These are phyloP conservation scores for Rhizopogon rudus DNA, from an alignment of 768 basidiomycete genomes.

Conservation along the genomic window DNA sequence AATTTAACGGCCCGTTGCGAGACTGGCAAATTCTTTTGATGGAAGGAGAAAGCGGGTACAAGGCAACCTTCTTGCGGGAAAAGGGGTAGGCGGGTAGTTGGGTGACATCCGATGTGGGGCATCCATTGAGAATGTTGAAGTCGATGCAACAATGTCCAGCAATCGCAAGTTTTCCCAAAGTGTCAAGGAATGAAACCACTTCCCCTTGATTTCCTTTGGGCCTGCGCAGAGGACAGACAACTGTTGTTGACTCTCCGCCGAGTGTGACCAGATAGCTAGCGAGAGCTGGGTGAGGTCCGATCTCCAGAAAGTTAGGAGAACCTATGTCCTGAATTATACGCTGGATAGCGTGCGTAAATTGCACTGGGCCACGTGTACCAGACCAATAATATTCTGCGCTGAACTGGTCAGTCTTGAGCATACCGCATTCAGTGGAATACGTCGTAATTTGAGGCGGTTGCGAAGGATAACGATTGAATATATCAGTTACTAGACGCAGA, in stretches of 20 bases:
- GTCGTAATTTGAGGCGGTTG: slow-evolving; percentile 22
- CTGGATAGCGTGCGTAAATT: slow-evolving; percentile 30
- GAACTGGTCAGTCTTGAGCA: slow-evolving; percentile 14
- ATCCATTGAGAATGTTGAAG: slow-evolving; percentile 26
- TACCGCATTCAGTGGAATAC: slow-evolving; percentile 35
- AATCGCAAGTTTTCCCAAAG: slow-evolving; percentile 24
- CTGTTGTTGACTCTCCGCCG: not conserved
- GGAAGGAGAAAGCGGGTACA: slow-evolving; percentile 8
- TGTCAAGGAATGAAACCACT: slow-evolving; percentile 15
- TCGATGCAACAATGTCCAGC: slow-evolving; percentile 27
- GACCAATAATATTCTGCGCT: slow-evolving; percentile 38
- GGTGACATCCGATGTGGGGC: not conserved
- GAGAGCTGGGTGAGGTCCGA: slow-evolving; percentile 14
- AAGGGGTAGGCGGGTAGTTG: slow-evolving; percentile 17
- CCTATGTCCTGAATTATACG: slow-evolving; percentile 21
- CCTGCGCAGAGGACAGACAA: not conserved
- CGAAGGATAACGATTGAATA: slow-evolving; percentile 25
- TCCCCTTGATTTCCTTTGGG: slow-evolving; percentile 16
- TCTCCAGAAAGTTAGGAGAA: slow-evolving; percentile 8
- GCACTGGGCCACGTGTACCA: slow-evolving; percentile 32
- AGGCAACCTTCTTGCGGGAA: slow-evolving; percentile 17
- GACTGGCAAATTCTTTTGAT: slow-evolving; percentile 14
- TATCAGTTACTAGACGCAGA: slow-evolving; percentile 17
- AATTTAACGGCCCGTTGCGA: slow-evolving; percentile 33
- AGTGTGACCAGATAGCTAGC: not conserved